A percentile compares a stretch with the other conserved stretches of the same genome.
These are phyloP conservation scores for Dictyostelium firmibasis DNA, from an alignment of 78 protist species.

Conservation along the genomic window DNA sequence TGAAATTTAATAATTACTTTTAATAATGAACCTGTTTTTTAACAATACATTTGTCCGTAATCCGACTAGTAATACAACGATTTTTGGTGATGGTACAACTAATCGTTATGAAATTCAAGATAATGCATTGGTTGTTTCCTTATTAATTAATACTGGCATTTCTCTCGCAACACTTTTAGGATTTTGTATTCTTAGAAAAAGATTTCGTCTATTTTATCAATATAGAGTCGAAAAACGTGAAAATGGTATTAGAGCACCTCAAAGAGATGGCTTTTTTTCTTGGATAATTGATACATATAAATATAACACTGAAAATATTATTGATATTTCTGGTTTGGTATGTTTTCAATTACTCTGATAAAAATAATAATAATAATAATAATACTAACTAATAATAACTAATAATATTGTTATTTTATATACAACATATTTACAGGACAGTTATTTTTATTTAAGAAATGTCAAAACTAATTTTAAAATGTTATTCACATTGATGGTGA, in stretches of 20 bases:
- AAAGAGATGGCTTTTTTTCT: slow-evolving; percentile 7
- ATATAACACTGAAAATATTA: background rate
- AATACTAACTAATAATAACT: background rate
- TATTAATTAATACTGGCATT: slow-evolving; percentile 20
- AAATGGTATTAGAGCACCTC: background rate
- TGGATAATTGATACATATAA: slow-evolving; percentile 22
- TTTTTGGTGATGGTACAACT: background rate
- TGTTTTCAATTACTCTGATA: too few species aligned
- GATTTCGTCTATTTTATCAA: background rate
- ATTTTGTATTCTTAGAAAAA: slow-evolving; percentile 43
- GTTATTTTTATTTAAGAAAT: background rate
- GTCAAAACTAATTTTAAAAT: background rate
- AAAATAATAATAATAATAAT: background rate
- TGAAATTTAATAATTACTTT: too few species aligned
- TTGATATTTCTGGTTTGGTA: slow-evolving; percentile 42
- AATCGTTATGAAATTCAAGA: slow-evolving; percentile 49
- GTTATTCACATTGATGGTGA: background rate
- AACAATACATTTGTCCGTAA: background rate
- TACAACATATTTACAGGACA: slow-evolving; percentile 16
- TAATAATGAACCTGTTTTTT: background rate
- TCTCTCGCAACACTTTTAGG: slow-evolving; percentile 2
- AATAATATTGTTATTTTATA: background rate
- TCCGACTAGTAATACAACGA: background rate
- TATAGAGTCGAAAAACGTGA: slow-evolving; percentile 12
- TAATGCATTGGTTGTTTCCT: slow-evolving; percentile 31